phyloP scores from a whole-genome alignment of 176 grass and related monocot genomes.

The Zoysia pacifica region DNA sequence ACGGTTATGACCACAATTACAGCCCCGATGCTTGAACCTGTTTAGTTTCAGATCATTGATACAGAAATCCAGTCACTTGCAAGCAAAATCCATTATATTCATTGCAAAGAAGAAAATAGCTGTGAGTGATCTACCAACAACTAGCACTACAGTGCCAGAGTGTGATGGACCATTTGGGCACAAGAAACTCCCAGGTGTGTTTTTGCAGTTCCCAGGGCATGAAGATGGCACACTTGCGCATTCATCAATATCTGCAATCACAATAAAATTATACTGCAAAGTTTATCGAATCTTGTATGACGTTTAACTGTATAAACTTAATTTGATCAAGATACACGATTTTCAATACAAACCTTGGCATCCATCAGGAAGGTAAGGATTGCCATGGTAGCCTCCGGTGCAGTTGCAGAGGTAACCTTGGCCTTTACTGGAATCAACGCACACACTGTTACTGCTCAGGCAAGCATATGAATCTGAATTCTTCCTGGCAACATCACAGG shows the following conservation, averaged over 20 bases:
- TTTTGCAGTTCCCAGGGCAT: constrained; percentile 5
- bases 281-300: not conserved
- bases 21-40: not conserved
- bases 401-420: constrained; percentile 49
- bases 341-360: not conserved
- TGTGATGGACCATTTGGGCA: not conserved
- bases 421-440: not conserved
- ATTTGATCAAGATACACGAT: not conserved
- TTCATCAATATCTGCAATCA: not conserved
- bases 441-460: constrained; percentile 5
- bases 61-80: not conserved
- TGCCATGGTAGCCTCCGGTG: constrained; percentile 22
- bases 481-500: constrained; percentile 1
- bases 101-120: not conserved
- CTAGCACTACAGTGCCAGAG: not conserved
- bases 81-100: not conserved
- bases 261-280: not conserved
- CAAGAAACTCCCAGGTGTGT: not conserved
- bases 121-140: not conserved
- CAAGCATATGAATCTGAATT: constrained; percentile 26
- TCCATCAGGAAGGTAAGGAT: constrained; percentile 40
- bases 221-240: not conserved
- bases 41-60: not conserved
- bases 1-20: not conserved
- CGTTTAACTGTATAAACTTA: not conserved